Evolutionary conservation across 805 yeast species (phyloP), one percentile per base, ranked within the genome.

Genomic region (Danielia oregonensis): DNA sequence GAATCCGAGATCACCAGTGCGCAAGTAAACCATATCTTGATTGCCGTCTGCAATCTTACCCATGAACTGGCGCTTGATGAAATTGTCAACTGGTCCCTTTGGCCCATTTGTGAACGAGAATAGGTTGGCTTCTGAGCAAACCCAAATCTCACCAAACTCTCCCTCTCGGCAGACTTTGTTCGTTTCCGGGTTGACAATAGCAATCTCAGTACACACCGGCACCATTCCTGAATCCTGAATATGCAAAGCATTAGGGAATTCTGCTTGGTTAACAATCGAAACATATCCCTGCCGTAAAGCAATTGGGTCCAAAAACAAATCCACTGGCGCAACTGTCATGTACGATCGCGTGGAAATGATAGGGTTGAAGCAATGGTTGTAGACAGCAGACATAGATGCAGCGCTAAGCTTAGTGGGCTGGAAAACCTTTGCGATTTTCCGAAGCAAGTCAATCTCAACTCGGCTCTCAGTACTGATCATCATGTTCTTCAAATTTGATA

Each of bases 91-190:
- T 1, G 69, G 70, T 1, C 77, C 67, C 18, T 68, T 66, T 0
- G 72, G 72, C 3, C 78, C 78, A 33, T 74, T 68, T 25, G 77
- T 74, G 54, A 78, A 81, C 5, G 77, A 75, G 9, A 68, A 57
- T 18, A 79, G 82, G 47, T 83, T 88, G 1, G 91, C 95, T 44
- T 87, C 95, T 1, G 95, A 84, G 43, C 85, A 77, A 2, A 91
- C 94, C 97, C 97, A 93, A 25, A 93, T 87, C 61, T 93, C 99
- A 22, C 99, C 99, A 57, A 78, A 79, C 57, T 93, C 98, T 6
- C 97, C 97, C 33, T 80, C 81, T 38, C 74, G 77, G 54, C 98
- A 91, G 9, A 88, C 65, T 35, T 68, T 65, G 29, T 74, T 59
- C 0, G 97, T 91, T 54, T 93, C 97, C 1, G 98, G 98, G 46